Evolutionary conservation across 2,329 filamentous ascomycete species (phyloP).

Genomic region (Penicillium corylophilum): DNA sequence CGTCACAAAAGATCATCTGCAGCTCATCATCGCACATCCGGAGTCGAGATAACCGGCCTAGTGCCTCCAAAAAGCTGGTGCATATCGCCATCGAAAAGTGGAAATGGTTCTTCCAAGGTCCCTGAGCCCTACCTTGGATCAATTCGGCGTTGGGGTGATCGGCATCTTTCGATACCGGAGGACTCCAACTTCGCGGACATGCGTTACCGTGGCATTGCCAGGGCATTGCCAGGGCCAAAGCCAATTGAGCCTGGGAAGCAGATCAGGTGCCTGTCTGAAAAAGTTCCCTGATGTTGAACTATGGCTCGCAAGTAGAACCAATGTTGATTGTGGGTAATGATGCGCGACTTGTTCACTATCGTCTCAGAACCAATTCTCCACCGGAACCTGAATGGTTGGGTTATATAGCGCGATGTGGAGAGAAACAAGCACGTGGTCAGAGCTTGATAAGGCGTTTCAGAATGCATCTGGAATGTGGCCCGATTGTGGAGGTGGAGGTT

Average conservation of each 20-base stretch:
- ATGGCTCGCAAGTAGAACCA: background rate
- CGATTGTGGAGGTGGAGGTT: background rate
- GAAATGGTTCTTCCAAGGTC: background rate
- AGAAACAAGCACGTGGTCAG: background rate
- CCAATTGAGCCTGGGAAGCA: background rate
- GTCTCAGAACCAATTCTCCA: background rate
- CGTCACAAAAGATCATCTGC: background rate
- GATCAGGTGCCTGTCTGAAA: slow-evolving; percentile 4
- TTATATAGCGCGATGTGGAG: background rate
- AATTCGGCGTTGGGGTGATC: background rate
- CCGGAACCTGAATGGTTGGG: background rate
- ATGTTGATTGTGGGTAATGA: background rate
- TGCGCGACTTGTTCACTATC: slow-evolving; percentile 4
- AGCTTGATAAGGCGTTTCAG: background rate
- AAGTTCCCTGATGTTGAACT: background rate
- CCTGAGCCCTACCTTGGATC: background rate
- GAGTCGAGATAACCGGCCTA: background rate
- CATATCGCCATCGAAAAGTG: slow-evolving; percentile 1
- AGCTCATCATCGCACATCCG: background rate
- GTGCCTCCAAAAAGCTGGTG: background rate
- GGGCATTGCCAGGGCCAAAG: background rate
- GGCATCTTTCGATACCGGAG: slow-evolving; percentile 1
- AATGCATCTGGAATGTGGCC: slow-evolving; percentile 1
- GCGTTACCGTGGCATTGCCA: background rate
- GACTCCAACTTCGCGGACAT: background rate